Conservation (phyloP, 768 basidiomycete species). For the Lepiota subincarnata region DNA sequence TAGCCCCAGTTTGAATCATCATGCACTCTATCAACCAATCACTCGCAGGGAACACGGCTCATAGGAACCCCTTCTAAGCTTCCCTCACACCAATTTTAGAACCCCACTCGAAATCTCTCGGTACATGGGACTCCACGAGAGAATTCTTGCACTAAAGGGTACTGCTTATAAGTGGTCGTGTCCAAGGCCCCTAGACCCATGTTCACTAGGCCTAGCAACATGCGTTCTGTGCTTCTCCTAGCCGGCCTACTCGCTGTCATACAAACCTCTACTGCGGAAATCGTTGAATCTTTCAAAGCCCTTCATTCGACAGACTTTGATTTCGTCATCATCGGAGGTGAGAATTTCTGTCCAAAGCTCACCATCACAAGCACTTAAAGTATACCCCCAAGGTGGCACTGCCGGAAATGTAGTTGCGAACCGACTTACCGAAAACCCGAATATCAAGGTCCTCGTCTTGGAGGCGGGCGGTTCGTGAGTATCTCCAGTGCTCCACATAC, state of each 20-base stretch:
- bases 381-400: slow-evolving; percentile 36
- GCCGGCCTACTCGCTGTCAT: not conserved
- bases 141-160: not conserved
- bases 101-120: not conserved
- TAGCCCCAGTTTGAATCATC: not conserved
- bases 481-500: not conserved
- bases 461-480: slow-evolving; percentile 55
- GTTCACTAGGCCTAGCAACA: not conserved
- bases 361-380: not conserved
- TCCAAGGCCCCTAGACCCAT: not conserved
- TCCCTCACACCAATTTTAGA: not conserved
- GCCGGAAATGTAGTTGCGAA: slow-evolving; percentile 57
- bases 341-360: not conserved
- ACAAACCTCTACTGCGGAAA: not conserved
- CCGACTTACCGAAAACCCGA: slow-evolving; percentile 47
- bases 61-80: too few species aligned
- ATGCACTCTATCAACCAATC: not conserved
- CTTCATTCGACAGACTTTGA: slow-evolving; percentile 8
- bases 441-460: slow-evolving; percentile 43
- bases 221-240: slow-evolving; percentile 1
- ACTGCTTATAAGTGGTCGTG: not conserved
- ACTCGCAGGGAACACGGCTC: too few species aligned
- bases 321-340: slow-evolving; percentile 16
- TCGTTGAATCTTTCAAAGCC: slow-evolving; percentile 6
- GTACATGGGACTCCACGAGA: slow-evolving; percentile 4